Evolutionary conservation across 1,139 yeast species (phyloP), one percentile per base, ranked within the genome.

Genomic region (Suhomyces bolitotheri): DNA sequence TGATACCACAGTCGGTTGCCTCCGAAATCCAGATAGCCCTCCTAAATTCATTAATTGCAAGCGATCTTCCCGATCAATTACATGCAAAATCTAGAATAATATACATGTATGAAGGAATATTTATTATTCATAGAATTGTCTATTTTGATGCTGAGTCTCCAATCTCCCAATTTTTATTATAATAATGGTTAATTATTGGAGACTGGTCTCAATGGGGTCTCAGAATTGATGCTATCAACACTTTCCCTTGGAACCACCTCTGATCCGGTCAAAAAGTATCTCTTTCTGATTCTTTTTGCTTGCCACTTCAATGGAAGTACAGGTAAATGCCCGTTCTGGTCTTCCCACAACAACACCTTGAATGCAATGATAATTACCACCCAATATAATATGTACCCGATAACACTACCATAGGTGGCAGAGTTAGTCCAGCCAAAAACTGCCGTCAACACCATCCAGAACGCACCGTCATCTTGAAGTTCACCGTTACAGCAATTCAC

Each of bases 401-500:
- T 59, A n/a, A 90, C 89, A 25, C 96, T 86, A 13, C 96, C 96
- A 55, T 85, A 87, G 2, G 97, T 89, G 12, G 97, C 97, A 23
- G 94, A 79, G 61, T 90, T 90, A 23, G 92, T 86, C 98, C 98
- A 90, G 1, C 97, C 98, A 38, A 92, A 73, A 10, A 90, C 66
- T 5, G 75, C 75, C 4, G 73, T 68, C 27, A 64, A 55, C 24
- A 69, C 49, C 74, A 70, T 68, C 75, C 75, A 70, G 19, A 43
- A 38, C 1, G 55, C 46, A 1, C 75, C 75, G 43, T 69, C 75
- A 8, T 67, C 73, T 40, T 69, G 70, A 29, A 67, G 44, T 45
- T 48, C 52, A 2, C 60, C 60, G 43, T 69, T 69, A 41, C 75
- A 70, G 41, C 76, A 70, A 46, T 70, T 68, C 9, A 70, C 74